Evolutionary conservation across 148 eudicot genomes (phyloP).

Genomic region (Fagopyrum esculentum): DNA sequence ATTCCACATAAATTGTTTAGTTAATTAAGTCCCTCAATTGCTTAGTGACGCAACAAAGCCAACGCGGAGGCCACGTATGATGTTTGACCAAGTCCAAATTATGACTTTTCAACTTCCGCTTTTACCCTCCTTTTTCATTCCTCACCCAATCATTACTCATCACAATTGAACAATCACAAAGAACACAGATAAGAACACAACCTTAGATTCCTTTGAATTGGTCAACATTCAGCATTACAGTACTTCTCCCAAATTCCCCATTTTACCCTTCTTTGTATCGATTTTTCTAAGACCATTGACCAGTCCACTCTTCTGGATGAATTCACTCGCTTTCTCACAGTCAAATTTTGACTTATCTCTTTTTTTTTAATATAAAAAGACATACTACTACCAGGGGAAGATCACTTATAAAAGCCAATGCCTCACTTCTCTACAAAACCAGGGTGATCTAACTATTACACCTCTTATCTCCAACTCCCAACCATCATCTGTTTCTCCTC

Average conservation of each 20-base stretch:
- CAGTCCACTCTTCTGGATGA: slow-evolving; percentile 18
- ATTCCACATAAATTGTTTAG: not conserved
- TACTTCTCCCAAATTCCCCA: not conserved
- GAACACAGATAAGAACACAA: not conserved
- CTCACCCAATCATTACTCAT: slow-evolving; percentile 1
- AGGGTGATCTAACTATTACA: not conserved
- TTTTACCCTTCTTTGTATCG: not conserved
- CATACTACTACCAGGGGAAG: not conserved
- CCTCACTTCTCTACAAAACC: not conserved
- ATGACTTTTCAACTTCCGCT: slow-evolving; percentile 12
- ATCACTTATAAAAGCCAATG: not conserved
- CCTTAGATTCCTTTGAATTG: slow-evolving; percentile 2
- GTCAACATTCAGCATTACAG: slow-evolving; percentile 21
- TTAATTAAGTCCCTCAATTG: not conserved
- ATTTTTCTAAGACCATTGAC: slow-evolving; percentile 14
- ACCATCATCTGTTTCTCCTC: not conserved
- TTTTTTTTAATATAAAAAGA: not conserved
- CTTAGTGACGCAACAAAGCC: slow-evolving; percentile 11
- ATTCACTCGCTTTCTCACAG: slow-evolving; percentile 18
- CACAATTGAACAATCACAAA: slow-evolving; percentile 6
- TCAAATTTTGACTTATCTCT: slow-evolving; percentile 12
- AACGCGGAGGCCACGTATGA: not conserved
- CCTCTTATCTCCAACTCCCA: not conserved
- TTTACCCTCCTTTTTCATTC: slow-evolving; percentile 2
- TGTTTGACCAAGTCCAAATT: slow-evolving; percentile 8